Evolutionary conservation across 257 asterid species (phyloP).

Genomic region (Leptodermis oblonga): DNA sequence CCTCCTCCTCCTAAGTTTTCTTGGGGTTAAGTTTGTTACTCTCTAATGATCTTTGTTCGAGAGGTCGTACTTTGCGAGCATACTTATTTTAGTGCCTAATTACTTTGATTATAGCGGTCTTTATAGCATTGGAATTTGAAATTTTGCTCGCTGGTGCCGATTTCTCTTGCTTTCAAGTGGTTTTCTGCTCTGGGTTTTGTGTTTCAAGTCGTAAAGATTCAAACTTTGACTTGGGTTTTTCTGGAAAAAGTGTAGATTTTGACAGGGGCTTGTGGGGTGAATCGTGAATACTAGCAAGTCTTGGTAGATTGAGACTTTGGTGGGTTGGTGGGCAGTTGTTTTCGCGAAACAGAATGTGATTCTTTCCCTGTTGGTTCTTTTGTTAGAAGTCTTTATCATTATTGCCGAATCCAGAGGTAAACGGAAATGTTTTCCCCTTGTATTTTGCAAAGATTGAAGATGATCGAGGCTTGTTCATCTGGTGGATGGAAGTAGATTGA

Average conservation of each 20-base stretch:
- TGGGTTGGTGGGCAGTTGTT: slow-evolving; percentile 32
- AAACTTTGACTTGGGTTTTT: slow-evolving; percentile 29
- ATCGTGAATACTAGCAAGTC: slow-evolving; percentile 4
- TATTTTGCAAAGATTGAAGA: slow-evolving; percentile 11
- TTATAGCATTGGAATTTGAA: slow-evolving; percentile 6
- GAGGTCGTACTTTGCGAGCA: neutral
- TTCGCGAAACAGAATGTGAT: slow-evolving; percentile 17
- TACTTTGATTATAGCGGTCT: slow-evolving; percentile 11
- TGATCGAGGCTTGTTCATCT: slow-evolving; percentile 25
- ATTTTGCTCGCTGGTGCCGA: slow-evolving; percentile 14
- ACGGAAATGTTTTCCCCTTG: slow-evolving; percentile 15
- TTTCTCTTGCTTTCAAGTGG: slow-evolving; percentile 28
- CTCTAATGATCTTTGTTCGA: no score
- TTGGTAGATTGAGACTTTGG: slow-evolving; percentile 30
- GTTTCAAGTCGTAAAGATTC: slow-evolving; percentile 33
- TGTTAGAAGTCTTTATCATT: slow-evolving; percentile 16
- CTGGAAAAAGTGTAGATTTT: slow-evolving; percentile 24
- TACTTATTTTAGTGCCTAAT: slow-evolving; percentile 6
- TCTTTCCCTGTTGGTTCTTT: slow-evolving; percentile 25
- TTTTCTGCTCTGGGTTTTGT: slow-evolving; percentile 26
- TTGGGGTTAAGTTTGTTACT: neutral
- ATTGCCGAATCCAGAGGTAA: slow-evolving; percentile 13
- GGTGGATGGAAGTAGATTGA: slow-evolving; percentile 30
- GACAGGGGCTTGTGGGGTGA: slow-evolving; percentile 14
- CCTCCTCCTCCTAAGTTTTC: neutral